Conservation (phyloP, 2,329 filamentous ascomycete species). For the Neophaeococcomyces aloes region DNA sequence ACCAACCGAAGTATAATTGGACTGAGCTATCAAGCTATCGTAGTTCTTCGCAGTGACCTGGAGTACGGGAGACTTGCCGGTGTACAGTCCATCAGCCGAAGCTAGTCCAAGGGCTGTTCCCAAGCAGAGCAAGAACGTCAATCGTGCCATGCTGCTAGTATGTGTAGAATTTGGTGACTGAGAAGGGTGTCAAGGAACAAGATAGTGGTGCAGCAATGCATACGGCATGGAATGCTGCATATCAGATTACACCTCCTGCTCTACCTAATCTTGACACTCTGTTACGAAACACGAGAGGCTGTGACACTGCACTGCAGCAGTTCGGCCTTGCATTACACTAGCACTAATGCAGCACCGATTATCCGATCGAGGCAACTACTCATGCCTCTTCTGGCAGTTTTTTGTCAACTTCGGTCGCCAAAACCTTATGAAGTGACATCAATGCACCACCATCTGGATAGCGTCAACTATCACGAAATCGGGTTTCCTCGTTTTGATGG, state of each 20-base stretch:
- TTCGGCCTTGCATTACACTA: too few species aligned
- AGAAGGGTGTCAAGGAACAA: neutral
- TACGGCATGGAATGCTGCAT: neutral
- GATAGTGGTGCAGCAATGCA: neutral
- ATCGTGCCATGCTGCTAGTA: slow-evolving; percentile 4
- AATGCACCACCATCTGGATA: too few species aligned
- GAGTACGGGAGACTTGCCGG: slow-evolving; percentile 76
- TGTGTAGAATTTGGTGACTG: neutral
- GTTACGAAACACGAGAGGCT: too few species aligned
- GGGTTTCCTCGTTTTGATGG: too few species aligned
- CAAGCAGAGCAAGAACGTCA: slow-evolving; percentile 35
- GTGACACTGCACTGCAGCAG: too few species aligned
- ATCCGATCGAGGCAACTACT: too few species aligned
- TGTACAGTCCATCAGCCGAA: slow-evolving; percentile 64
- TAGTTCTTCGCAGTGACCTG: slow-evolving; percentile 72
- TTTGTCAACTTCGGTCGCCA: too few species aligned
- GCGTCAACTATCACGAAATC: too few species aligned
- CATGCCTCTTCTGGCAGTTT: too few species aligned
- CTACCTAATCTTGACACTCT: slow-evolving; percentile 2
- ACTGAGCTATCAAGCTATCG: slow-evolving; percentile 70
- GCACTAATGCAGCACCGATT: too few species aligned
- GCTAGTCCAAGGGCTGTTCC: slow-evolving; percentile 48
- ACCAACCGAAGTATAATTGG: slow-evolving; percentile 81
- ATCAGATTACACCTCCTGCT: neutral
- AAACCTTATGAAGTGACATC: too few species aligned